Conservation (phyloP, 1,139 yeast genomes). For the Geotrichum citri-aurantii region DNA sequence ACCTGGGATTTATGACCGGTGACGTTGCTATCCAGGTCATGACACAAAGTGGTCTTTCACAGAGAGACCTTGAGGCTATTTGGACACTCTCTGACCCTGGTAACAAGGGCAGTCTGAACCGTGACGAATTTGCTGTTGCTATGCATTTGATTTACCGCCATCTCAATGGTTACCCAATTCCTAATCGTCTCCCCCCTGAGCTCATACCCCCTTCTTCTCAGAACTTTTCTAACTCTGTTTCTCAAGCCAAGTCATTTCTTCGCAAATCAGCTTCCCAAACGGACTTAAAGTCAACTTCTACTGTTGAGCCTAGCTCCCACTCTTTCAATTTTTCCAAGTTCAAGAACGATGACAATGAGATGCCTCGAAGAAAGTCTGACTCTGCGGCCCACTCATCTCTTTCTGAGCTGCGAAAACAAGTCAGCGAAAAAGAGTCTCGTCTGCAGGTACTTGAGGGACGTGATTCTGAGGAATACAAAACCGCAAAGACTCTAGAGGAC, state of each 20-base stretch:
- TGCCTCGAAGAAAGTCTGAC: constrained; percentile 45
- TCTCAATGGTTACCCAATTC: constrained; percentile 71
- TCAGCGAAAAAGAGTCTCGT: constrained; percentile 64
- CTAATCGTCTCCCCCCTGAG: constrained; percentile 51
- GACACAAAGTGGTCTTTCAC: constrained; percentile 80
- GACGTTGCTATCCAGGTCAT: constrained; percentile 79
- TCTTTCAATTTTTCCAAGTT: constrained; percentile 47
- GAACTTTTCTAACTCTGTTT: constrained; percentile 43
- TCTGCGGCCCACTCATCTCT: constrained; percentile 27
- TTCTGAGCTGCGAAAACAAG: constrained; percentile 53
- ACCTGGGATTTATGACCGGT: constrained; percentile 70
- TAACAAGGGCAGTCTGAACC: constrained; percentile 75
- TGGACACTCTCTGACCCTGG: constrained; percentile 95
- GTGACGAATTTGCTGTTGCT: constrained; percentile 87
- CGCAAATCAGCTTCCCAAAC: not conserved
- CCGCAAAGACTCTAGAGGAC: constrained; percentile 38
- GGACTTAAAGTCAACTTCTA: not conserved
- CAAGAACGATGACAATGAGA: constrained; percentile 59
- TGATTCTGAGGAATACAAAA: constrained; percentile 52
- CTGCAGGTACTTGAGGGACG: constrained; percentile 67
- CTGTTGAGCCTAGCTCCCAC: constrained; percentile 11
- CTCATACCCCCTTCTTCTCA: constrained; percentile 77
- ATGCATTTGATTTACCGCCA: constrained; percentile 86
- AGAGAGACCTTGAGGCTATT: constrained; percentile 79
- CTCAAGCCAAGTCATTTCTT: constrained; percentile 45